Evolutionary conservation across 495 filamentous ascomycete genomes (phyloP), one percentile per base, ranked within the genome.

Genomic region (Immersiella caudata): DNA sequence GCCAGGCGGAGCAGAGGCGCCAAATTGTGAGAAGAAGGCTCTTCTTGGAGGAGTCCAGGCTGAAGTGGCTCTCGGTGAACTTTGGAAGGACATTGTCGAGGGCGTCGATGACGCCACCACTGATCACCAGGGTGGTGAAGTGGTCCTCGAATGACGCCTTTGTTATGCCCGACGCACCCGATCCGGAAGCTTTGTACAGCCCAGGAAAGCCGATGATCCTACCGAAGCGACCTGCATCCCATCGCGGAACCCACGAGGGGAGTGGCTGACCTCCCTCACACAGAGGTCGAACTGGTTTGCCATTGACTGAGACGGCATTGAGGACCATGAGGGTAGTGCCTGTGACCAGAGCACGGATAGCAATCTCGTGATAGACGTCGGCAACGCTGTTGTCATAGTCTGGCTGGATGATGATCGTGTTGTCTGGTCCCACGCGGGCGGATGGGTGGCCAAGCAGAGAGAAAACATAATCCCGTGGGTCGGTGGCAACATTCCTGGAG

Each of bases 331-430:
- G 51, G 27, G 27, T 67, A 27, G n/a, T 56, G 51, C 62, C 57
- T 21, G 52, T 54, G 7, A 46, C 62, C 29, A 67, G 49, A 24
- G 65, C 65, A 27, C 65, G 65, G 49, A 67, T 67, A 59, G 65
- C 65, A 46, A 67, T 67, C 29, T 67, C 65, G 40, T 66, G 64
- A 40, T 66, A 66, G 57, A 66, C 57, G 35, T 56, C 55, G n/a
- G 55, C 64, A 22, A 66, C 26, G 1, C 36, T 66, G 25, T 66
- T 66, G 40, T 66, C 64, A 33, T 66, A 66, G 49, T 66, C 64
- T n/a, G 64, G 64, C 57, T 66, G 64, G 46, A 66, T 66, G 24
- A 66, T 61, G 35, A 66, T 22, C n/a, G 64, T 57, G 36, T 60
- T 18, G 26, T 66, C 64, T 22, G 64, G 18, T 35, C 60, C 25